Evolutionary conservation across 2,329 filamentous ascomycete genomes (phyloP).

Genomic region (Ceratocystis eucalypticola): DNA sequence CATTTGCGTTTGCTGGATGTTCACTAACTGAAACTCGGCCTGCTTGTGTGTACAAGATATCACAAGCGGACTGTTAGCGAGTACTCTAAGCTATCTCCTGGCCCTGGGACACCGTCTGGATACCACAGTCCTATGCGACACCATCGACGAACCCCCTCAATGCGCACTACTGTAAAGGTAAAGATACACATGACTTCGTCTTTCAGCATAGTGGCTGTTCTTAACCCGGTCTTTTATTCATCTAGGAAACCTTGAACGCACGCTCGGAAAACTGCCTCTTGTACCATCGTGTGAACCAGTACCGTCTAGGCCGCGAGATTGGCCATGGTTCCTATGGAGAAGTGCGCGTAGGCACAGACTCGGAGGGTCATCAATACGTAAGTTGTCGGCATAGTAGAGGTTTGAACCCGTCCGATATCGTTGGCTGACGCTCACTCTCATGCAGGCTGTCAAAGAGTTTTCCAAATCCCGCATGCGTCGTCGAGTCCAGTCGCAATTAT

Average conservation of each 20-base stretch:
- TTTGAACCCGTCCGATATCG: not conserved
- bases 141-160: constrained; percentile 43
- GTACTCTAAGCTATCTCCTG: constrained; percentile 17
- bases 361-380: constrained; percentile 88
- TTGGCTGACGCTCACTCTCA: constrained; percentile 9
- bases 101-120: constrained; percentile 5
- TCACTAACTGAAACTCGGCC: not conserved
- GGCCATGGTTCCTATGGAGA: constrained; percentile 92
- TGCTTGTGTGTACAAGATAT: constrained; percentile 13
- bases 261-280: constrained; percentile 79
- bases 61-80: constrained; percentile 18
- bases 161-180: constrained; percentile 46
- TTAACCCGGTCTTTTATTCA: constrained; percentile 2
- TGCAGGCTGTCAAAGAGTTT: constrained; percentile 89
- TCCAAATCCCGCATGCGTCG: constrained; percentile 84
- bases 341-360: constrained; percentile 79
- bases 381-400: constrained; percentile 26
- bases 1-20: not conserved
- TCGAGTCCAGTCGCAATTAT: constrained; percentile 76
- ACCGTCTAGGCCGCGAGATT: constrained; percentile 86
- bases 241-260: constrained; percentile 80
- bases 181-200: not conserved
- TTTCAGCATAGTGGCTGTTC: not conserved
- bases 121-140: constrained; percentile 40
- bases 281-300: constrained; percentile 86